Base-by-base conservation (phyloP, 306 rosid genomes). In the Cucurbita pepo region DNA sequence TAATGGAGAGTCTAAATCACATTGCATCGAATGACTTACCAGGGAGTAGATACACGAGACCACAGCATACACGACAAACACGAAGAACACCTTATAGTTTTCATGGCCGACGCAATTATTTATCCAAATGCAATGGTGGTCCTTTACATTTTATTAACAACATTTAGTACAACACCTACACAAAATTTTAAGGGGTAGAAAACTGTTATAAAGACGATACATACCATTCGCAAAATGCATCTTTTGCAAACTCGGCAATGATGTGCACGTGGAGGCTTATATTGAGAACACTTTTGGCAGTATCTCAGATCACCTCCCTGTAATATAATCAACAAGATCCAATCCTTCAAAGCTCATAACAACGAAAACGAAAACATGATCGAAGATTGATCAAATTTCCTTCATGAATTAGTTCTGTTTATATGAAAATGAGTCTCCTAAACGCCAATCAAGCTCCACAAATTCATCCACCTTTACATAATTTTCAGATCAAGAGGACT, bases 41-140 rank as follows among this genome's bases (percentile, higher is more conserved):
- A 94, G 86, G 84, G 99, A 86, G 78, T 94, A 94, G 54, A 87
- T 55, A 90, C 95, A 89, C 44, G 96, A 86, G 75, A 82, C 80
- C 41, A 85, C 97, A 54, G 99, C 96, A 88, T 91, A 87, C 77
- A 84, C 73, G 75, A 94, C 86, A 41, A 86, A 94, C 83, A 89
- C 64, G 83, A 94, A 87, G 89, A 94, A 94, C 79, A 74, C 83
- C 84, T 89, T 91, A 69, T 94, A 94, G 91, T 94, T 94, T 80
- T 87, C 88, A 83, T 89, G 97, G 81, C 99, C 99, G 0, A 94
- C 90, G 8, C 99, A 94, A 72, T 94, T 94, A 79, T 89, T 87
- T 76, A 94, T 94, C 99, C 99, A 94, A 81, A 91, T 87, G 86
- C 99, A 94, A 72, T 94, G 99, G 73, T 94, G 99, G 81, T 94